Conservation (phyloP, 148 eudicot genomes). For the Rheum nobile region DNA sequence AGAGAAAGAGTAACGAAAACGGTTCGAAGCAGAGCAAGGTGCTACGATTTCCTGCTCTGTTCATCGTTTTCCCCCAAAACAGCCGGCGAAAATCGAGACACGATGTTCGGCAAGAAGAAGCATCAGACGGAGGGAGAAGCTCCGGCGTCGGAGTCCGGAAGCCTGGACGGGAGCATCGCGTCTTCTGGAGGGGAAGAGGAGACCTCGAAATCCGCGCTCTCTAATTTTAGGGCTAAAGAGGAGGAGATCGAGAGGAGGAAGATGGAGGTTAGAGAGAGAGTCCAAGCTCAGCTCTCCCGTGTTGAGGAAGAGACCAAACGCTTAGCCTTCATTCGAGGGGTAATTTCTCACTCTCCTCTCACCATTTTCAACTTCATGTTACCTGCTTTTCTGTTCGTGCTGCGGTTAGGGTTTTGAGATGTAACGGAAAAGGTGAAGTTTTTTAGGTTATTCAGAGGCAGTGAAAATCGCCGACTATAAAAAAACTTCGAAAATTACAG, state of each 20-base stretch:
- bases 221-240: slow-evolving; percentile 60
- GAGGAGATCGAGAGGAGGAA: slow-evolving; percentile 94
- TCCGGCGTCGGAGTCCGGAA: slow-evolving; percentile 42
- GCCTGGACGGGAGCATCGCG: slow-evolving; percentile 37
- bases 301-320: slow-evolving; percentile 82
- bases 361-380: too few species aligned
- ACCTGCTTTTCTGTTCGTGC: too few species aligned
- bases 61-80: not conserved
- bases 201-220: slow-evolving; percentile 42
- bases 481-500: too few species aligned
- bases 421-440: too few species aligned
- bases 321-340: slow-evolving; percentile 77
- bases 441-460: too few species aligned
- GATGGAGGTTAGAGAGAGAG: slow-evolving; percentile 67
- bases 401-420: too few species aligned
- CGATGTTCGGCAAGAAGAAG: slow-evolving; percentile 8
- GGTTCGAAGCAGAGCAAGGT: not conserved
- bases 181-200: slow-evolving; percentile 32
- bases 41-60: slow-evolving; percentile 2
- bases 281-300: slow-evolving; percentile 71
- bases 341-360: slow-evolving; percentile 6
- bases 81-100: not conserved
- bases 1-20: slow-evolving; percentile 1
- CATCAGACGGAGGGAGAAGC: slow-evolving; percentile 22
- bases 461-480: too few species aligned